Conservation (phyloP, 805 yeast species). For the Yarrowia osloensis region DNA sequence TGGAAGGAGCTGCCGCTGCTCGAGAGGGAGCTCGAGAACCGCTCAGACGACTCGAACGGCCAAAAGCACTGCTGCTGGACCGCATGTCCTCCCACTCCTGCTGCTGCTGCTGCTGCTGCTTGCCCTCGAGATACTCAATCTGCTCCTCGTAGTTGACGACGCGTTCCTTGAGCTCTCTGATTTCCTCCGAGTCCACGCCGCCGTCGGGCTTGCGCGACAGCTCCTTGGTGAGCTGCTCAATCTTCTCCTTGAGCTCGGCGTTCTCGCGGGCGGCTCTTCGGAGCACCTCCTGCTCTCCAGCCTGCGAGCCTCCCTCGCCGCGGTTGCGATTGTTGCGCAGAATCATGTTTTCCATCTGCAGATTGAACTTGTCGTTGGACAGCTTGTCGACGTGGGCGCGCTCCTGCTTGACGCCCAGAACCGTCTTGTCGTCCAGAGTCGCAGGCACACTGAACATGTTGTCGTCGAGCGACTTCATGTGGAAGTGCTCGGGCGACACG, state of each 20-base stretch:
- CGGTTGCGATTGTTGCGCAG: neutral
- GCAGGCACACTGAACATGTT: slow-evolving; percentile 3
- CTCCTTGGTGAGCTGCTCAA: slow-evolving; percentile 15
- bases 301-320: slow-evolving; percentile 6
- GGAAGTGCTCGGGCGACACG: slow-evolving; percentile 5
- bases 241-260: slow-evolving; percentile 16
- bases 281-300: slow-evolving; percentile 5
- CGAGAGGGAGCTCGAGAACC: slow-evolving; percentile 15
- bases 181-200: slow-evolving; percentile 7
- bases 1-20: neutral
- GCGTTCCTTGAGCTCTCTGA: slow-evolving; percentile 18
- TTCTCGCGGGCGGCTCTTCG: neutral
- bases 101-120: slow-evolving; percentile 11
- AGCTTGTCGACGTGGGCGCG: slow-evolving; percentile 23
- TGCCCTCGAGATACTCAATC: slow-evolving; percentile 23
- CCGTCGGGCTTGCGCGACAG: neutral
- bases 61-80: neutral
- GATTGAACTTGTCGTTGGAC: slow-evolving; percentile 24
- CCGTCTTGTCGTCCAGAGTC: slow-evolving; percentile 4
- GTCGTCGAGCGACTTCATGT: slow-evolving; percentile 5
- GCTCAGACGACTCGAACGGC: slow-evolving; percentile 12
- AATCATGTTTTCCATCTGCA: slow-evolving; percentile 16
- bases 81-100: slow-evolving; percentile 13
- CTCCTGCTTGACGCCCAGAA: slow-evolving; percentile 26
- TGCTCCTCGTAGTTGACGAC: slow-evolving; percentile 25